Conservation (phyloP, 2,329 filamentous ascomycete species). For the Fusarium transvaalense region DNA sequence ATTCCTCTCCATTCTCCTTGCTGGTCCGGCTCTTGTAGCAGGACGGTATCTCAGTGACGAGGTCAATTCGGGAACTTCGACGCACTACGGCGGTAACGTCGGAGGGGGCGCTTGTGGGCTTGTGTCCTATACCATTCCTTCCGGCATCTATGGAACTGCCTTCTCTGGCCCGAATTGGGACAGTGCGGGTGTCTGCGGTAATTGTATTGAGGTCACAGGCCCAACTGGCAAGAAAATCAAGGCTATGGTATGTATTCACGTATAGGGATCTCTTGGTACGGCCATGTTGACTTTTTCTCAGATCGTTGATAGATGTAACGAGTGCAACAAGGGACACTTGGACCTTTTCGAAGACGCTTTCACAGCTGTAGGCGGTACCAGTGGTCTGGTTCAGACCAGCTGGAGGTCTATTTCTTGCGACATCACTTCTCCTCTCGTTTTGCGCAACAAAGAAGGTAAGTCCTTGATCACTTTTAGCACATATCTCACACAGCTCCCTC, state of each 20-base stretch:
- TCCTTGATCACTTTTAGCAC: slow-evolving; percentile 28
- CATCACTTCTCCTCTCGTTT: slow-evolving; percentile 56
- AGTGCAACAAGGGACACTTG: slow-evolving; percentile 57
- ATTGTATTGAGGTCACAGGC: slow-evolving; percentile 71
- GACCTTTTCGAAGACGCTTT: slow-evolving; percentile 61
- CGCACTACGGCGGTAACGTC: slow-evolving; percentile 68
- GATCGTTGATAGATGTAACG: slow-evolving; percentile 61
- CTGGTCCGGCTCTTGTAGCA: slow-evolving; percentile 40
- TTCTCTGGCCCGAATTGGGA: slow-evolving; percentile 70
- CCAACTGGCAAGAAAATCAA: slow-evolving; percentile 67
- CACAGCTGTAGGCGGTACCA: slow-evolving; percentile 52
- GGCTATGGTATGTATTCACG: slow-evolving; percentile 66
- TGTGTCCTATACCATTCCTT: slow-evolving; percentile 70
- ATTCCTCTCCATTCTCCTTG: slow-evolving; percentile 35
- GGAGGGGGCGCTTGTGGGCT: slow-evolving; percentile 73
- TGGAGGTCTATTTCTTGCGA: slow-evolving; percentile 56
- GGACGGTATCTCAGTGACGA: slow-evolving; percentile 29
- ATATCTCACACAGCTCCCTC: too few relatives aligned
- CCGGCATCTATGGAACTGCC: slow-evolving; percentile 71
- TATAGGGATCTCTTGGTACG: fast-evolving
- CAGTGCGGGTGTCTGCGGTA: slow-evolving; percentile 68
- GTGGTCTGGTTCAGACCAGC: slow-evolving; percentile 53
- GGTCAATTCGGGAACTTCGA: slow-evolving; percentile 48
- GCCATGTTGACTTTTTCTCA: slow-evolving; percentile 25
- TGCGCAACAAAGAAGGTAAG: slow-evolving; percentile 60